Percentiles rank a stretch among this genome's conserved stretches.
Evolutionary conservation across 768 basidiomycete species (phyloP).

Genomic region (Lanmaoa pseudosensibilis): DNA sequence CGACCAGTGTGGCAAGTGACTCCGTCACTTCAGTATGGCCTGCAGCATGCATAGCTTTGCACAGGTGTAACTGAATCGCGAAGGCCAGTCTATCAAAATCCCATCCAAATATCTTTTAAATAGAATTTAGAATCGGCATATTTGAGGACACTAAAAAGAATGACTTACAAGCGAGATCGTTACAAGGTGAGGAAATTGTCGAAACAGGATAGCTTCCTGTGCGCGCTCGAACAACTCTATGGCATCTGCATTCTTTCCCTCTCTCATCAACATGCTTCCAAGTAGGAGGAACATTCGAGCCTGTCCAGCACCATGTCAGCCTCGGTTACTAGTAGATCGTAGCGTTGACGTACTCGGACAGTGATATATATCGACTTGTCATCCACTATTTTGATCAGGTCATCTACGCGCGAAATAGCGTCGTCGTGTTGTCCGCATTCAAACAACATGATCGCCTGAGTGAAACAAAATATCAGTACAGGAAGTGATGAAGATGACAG

Average conservation of each 20-base stretch:
- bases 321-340: too few species aligned
- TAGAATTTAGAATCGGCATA: background rate
- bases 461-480: background rate
- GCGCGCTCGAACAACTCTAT: background rate
- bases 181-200: background rate
- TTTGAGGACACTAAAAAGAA: accelerated
- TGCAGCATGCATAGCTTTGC: too few species aligned
- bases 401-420: constrained; percentile 8
- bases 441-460: constrained; percentile 8
- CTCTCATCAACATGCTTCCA: background rate
- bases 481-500: accelerated
- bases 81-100: constrained; percentile 4
- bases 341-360: background rate
- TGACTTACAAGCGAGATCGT: too few species aligned
- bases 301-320: background rate
- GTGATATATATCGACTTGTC: background rate
- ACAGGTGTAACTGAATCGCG: background rate
- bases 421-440: constrained; percentile 5
- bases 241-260: background rate
- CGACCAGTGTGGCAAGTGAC: too few species aligned
- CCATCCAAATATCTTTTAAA: constrained; percentile 14
- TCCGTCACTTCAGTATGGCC: too few species aligned
- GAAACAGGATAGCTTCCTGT: background rate
- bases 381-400: background rate
- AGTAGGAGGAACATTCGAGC: constrained; percentile 1